Conservation (phyloP, 1,139 yeast genomes). For the Lodderomyces parapsilosis region DNA sequence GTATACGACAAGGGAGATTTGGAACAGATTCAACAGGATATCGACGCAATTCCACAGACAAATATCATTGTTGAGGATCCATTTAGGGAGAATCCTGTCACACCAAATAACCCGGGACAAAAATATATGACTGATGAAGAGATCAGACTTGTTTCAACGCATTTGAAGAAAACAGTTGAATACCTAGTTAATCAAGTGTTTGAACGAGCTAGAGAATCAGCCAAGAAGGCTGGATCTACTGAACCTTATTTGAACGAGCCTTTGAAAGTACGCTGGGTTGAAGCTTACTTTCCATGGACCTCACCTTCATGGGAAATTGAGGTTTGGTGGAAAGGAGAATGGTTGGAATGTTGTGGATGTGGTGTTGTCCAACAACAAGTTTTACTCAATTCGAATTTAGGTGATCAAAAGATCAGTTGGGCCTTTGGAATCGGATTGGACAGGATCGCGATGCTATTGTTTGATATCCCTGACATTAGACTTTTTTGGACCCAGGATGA, state of each 20-base stretch:
- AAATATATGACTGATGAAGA: conserved; percentile 68
- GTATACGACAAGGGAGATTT: conserved; percentile 63
- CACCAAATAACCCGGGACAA: conserved; percentile 77
- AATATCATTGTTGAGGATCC: conserved; percentile 79
- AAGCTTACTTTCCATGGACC: conserved; percentile 97
- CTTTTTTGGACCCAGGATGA: conserved; percentile 88
- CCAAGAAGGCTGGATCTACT: conserved; percentile 62
- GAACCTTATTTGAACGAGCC: conserved; percentile 70
- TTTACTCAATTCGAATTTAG: conserved; percentile 66
- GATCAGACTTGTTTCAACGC: conserved; percentile 66
- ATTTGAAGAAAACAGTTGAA: conserved; percentile 84
- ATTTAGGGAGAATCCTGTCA: conserved; percentile 41
- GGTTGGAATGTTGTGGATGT: conserved; percentile 97
- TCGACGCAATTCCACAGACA: conserved; percentile 64
- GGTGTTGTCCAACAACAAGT: conserved; percentile 87
- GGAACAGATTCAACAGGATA: conserved; percentile 50
- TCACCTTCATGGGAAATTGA: conserved; percentile 98
- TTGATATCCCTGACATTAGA: conserved; percentile 93
- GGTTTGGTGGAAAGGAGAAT: conserved; percentile 98
- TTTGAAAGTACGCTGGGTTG: conserved; percentile 89
- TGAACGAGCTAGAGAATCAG: conserved; percentile 68
- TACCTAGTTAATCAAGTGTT: conserved; percentile 80
- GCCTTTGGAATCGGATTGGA: conserved; percentile 97
- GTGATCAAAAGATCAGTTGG: conserved; percentile 76
- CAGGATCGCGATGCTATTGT: conserved; percentile 91